Base-by-base conservation (phyloP, 2,329 filamentous ascomycete genomes). In the Xylariaceae sp. region DNA sequence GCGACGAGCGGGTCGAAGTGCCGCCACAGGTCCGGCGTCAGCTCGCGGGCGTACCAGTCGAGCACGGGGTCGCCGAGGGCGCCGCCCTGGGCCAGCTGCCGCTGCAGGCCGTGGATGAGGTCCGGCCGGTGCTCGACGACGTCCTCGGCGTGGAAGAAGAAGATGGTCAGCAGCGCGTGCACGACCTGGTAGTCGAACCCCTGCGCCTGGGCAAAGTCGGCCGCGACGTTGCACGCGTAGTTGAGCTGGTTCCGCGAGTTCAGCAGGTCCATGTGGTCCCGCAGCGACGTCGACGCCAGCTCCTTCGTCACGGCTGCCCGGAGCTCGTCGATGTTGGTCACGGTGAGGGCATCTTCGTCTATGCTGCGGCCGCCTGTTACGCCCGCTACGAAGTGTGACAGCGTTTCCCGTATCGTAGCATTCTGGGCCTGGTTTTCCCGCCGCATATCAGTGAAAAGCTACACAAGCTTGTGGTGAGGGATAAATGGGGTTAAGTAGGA, bases 121-220 rank as follows among this genome's bases (percentile, higher is more conserved):
- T 37, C 42, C 32, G 42, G 38, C n/a, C 37, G 36, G 34, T 41
- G 8, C 29, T 42, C 42, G 29, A 44, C 24, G 28, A 44, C 28
- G 42, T 44, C 42, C 16, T 44, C 42, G 13, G 34, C 38, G 42
- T 44, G 42, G 29, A 44, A 42, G 28, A 44, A 44, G 34, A 41
- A 38, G 24, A 44, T 34, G 28, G 38, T 44, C 32, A 44, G 34
- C 33, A 41, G 11, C 16, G 42, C 42, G 19, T 41, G 18, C 3
- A 44, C 19, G 19, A 41, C 38, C 38, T 44, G 42, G 38, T 41
- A 44, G 15, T 44, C 42, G 38, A 44, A 37, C 15, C 34, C 38
- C 29, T 37, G 42, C 2, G 33, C 34, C 18, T 41, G 12, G 34
- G 34, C 34, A 19, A 44, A 42, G 42, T 41, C 42, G 34, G 34